A percentile compares a stretch with the other conserved stretches of the same genome.
phyloP scores from a whole-genome alignment of 306 rosid species.

The Cucumis cinereus region DNA sequence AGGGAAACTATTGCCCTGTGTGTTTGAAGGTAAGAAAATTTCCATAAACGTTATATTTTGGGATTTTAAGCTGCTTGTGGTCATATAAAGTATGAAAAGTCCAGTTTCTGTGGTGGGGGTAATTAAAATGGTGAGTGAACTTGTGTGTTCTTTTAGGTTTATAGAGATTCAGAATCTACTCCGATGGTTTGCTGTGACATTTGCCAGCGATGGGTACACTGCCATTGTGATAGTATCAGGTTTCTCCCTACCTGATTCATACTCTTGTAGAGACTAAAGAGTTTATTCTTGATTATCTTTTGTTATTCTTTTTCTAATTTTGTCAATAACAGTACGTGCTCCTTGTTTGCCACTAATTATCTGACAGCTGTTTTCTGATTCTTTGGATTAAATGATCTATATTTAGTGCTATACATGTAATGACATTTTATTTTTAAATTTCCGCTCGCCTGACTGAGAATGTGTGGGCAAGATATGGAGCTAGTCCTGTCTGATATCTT shows the following conservation, averaged over 20 bases:
- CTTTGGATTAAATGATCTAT: background rate
- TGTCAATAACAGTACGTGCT: background rate
- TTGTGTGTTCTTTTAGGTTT: conserved; percentile 50
- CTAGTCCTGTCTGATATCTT: background rate
- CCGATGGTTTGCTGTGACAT: conserved; percentile 98
- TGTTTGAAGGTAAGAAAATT: conserved; percentile 69
- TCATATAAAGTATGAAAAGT: background rate
- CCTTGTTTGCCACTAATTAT: background rate
- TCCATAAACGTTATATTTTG: background rate
- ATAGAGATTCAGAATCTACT: conserved; percentile 97
- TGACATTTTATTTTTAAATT: background rate
- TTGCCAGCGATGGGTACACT: conserved; percentile 99
- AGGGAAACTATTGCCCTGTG: conserved; percentile 97
- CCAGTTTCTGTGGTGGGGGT: background rate
- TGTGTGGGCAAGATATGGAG: background rate
- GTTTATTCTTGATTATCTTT: background rate
- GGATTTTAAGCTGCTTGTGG: background rate
- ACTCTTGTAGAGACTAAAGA: background rate
- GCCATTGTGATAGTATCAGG: conserved; percentile 97
- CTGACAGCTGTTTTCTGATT: background rate
- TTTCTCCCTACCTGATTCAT: conserved; percentile 13
- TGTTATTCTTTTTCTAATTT: background rate
- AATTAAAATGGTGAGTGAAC: conserved; percentile 9
- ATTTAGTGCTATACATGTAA: background rate
- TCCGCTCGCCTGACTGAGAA: background rate